These are phyloP conservation scores for Metahyphopichia silvanorum DNA, from an alignment of 805 yeast species.

Conservation along the genomic window DNA sequence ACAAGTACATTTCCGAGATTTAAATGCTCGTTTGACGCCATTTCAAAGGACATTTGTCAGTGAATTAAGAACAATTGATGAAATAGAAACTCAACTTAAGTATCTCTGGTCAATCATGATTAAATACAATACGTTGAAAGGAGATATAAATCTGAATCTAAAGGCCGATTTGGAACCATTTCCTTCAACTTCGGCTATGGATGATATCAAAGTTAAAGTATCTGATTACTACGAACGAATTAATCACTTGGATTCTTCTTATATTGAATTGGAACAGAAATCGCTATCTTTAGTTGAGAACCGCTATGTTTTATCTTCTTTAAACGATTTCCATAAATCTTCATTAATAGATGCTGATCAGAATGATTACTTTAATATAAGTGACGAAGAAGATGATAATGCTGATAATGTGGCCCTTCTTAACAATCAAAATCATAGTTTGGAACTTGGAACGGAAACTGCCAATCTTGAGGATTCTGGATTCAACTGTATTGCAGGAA, in stretches of 20 bases:
- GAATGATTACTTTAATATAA: constrained; percentile 13
- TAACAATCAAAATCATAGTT: constrained; percentile 14
- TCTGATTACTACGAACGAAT: constrained; percentile 25
- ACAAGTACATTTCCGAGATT: constrained; percentile 43
- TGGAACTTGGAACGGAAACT: constrained; percentile 20
- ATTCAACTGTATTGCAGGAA: constrained; percentile 33
- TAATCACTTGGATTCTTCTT: constrained; percentile 36
- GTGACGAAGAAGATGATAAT: constrained; percentile 18
- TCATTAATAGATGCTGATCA: constrained; percentile 9
- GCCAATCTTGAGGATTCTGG: constrained; percentile 18
- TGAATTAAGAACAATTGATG: constrained; percentile 38
- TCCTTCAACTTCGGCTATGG: constrained; percentile 34
- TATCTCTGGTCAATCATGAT: constrained; percentile 25
- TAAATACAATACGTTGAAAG: constrained; percentile 23
- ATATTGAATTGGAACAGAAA: constrained; percentile 20
- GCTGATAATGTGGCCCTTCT: constrained; percentile 28
- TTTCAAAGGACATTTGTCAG: constrained; percentile 45
- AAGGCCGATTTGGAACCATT: constrained; percentile 57
- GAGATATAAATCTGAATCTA: constrained; percentile 22
- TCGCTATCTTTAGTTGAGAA: constrained; percentile 27
- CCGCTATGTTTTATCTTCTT: constrained; percentile 29
- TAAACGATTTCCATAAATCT: constrained; percentile 31
- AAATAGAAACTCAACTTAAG: constrained; percentile 25
- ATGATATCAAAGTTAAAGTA: constrained; percentile 24
- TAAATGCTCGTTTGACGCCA: constrained; percentile 45